Evolutionary conservation across 1,139 yeast species (phyloP).

Genomic region (Magnusiomyces sp.): DNA sequence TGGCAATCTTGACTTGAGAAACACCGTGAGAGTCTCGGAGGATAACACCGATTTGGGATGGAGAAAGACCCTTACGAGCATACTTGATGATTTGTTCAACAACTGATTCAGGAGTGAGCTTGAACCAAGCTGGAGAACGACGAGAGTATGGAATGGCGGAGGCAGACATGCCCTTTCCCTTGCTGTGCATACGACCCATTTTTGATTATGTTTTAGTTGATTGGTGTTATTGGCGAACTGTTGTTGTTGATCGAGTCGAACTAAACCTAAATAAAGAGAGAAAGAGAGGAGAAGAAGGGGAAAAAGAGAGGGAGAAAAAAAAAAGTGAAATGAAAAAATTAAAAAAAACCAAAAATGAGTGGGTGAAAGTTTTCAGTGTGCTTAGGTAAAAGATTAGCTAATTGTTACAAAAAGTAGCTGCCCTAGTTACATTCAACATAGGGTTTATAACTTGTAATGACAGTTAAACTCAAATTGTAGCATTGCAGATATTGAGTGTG

Average conservation of each 20-base stretch:
- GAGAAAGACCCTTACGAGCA: conserved; percentile 99
- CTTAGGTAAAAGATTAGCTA: no score
- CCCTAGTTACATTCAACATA: no score
- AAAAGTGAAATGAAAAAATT: no score
- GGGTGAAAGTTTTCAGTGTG: no score
- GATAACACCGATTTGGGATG: conserved; percentile 98
- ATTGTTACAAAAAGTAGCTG: no score
- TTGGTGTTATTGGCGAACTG: background rate
- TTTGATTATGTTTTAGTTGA: conserved; percentile 22
- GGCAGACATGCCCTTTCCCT: conserved; percentile 98
- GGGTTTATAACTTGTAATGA: no score
- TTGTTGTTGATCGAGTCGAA: background rate
- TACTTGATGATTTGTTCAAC: conserved; percentile 98
- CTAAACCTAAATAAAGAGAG: no score
- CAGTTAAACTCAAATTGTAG: no score
- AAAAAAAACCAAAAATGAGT: no score
- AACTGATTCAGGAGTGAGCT: conserved; percentile 89
- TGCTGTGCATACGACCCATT: conserved; percentile 58
- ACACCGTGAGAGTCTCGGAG: conserved; percentile 99
- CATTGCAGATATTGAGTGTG: no score
- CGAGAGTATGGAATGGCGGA: conserved; percentile 99
- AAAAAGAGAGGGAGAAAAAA: no score
- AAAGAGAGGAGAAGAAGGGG: no score
- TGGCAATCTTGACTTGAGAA: conserved; percentile 92
- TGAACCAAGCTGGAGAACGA: conserved; percentile 99